Base-by-base conservation (phyloP, 164 flowering plant species). In the Amborella trichopoda region DNA sequence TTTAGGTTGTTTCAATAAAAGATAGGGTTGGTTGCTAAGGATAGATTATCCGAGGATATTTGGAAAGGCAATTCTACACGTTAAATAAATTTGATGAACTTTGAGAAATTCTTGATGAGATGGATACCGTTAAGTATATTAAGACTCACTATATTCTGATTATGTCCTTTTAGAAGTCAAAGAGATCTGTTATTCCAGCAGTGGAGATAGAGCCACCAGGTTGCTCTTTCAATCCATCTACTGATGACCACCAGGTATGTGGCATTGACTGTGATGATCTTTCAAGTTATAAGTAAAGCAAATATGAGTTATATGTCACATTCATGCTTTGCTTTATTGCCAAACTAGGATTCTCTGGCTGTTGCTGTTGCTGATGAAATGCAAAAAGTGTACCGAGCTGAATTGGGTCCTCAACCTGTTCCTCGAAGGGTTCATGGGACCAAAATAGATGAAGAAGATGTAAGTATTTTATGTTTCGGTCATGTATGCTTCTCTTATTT, bases 151-250 rank as follows among this genome's bases (percentile, higher is more conserved):
- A 37, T 37, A n/a, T n/a, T 37, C 6, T 37, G 40, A 10, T 32
- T 32, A 37, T 55, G 28, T 8, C 79, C n/a, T n/a, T n/a, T n/a
- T n/a, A 90, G 98, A 70, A 58, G 39, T 11, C 65, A 8, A 75
- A 66, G 67, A 56, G 74, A 43, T 67, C 86, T 6, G 14, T 60
- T 43, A 82, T 91, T 61, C 95, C 96, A 47, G 95, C 96, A 3
- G 94, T 91, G 13, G 99, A 91, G 72, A 76, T 91, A 49, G 95
- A 91, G 48, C 83, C 83, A 44, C 72, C 83, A 18, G 96, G 99
- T 23, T 91, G 95, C 60, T 91, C 99, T 27, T 91, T 59, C 53
- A 91, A 91, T 68, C 99, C 99, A 22, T 45, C 84, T 39, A 58
- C 58, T 61, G 88, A 87, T 28, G 78, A 73, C 59, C 96, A 91